Evolutionary conservation across 768 basidiomycete genomes (phyloP).

Genomic region (Boletus coccyginus): DNA sequence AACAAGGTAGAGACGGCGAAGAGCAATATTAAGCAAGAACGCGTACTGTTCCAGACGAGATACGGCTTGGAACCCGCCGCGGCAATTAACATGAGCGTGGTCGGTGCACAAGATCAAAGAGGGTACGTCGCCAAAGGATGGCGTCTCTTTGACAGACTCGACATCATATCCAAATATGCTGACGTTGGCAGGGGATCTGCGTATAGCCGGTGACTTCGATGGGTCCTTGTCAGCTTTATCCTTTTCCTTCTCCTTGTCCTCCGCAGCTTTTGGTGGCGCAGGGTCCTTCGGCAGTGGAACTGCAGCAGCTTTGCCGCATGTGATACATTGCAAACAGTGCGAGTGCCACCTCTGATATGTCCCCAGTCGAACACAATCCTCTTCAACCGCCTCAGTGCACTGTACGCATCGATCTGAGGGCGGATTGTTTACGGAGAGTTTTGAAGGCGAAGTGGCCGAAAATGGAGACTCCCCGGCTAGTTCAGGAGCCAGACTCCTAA

Average conservation of each 20-base stretch:
- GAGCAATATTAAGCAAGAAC: conserved; percentile 92
- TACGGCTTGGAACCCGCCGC: conserved; percentile 83
- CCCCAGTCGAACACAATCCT: conserved; percentile 92
- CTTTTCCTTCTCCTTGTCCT: conserved; percentile 46
- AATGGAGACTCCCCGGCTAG: conserved; percentile 89
- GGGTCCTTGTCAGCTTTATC: conserved; percentile 41
- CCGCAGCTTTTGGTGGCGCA: conserved; percentile 47
- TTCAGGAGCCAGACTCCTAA: conserved; percentile 87
- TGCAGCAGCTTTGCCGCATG: conserved; percentile 76
- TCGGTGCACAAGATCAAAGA: conserved; percentile 73
- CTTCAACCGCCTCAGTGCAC: conserved; percentile 90
- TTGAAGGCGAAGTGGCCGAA: conserved; percentile 38
- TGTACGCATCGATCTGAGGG: conserved; percentile 90
- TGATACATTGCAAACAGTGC: conserved; percentile 80
- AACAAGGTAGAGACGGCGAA: conserved; percentile 84
- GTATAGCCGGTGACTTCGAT: conserved; percentile 60
- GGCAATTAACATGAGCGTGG: conserved; percentile 67
- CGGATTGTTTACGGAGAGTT: conserved; percentile 60
- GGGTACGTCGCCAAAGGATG: conserved; percentile 72
- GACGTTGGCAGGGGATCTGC: conserved; percentile 80
- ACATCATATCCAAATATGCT: conserved; percentile 73
- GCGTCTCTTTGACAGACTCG: conserved; percentile 63
- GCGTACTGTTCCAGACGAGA: conserved; percentile 97
- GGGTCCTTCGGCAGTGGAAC: conserved; percentile 57
- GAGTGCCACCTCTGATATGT: conserved; percentile 99